phyloP scores from a whole-genome alignment of 2,329 filamentous ascomycete species.

The Exophiala sp. region DNA sequence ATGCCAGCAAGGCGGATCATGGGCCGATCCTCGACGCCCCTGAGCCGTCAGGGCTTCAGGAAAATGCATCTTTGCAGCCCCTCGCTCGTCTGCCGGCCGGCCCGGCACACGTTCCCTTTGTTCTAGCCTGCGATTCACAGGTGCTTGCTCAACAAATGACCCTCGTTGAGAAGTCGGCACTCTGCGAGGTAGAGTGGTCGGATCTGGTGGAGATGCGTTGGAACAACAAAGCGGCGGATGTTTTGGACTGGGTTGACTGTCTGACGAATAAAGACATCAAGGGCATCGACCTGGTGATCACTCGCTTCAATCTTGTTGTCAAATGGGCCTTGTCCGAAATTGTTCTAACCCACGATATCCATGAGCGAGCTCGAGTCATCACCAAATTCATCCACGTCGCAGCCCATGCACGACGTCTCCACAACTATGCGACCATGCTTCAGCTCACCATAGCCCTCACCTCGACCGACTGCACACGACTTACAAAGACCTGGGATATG shows the following conservation, averaged over 20 bases:
- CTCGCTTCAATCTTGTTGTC: slow-evolving; percentile 61
- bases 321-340: slow-evolving; percentile 62
- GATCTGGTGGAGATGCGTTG: slow-evolving; percentile 60
- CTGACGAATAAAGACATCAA: slow-evolving; percentile 47
- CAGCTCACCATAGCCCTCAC: slow-evolving; percentile 59
- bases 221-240: slow-evolving; percentile 50
- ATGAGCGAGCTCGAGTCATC: slow-evolving; percentile 56
- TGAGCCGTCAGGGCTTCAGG: neutral
- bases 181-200: slow-evolving; percentile 62
- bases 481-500: slow-evolving; percentile 54
- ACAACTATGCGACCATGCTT: slow-evolving; percentile 62
- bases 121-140: slow-evolving; percentile 58
- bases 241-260: slow-evolving; percentile 58
- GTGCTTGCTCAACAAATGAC: slow-evolving; percentile 59
- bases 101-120: slow-evolving; percentile 53
- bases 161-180: slow-evolving; percentile 58
- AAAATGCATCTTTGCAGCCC: slow-evolving; percentile 5
- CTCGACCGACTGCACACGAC: slow-evolving; percentile 52
- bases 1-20: neutral
- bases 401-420: slow-evolving; percentile 51
- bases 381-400: slow-evolving; percentile 61
- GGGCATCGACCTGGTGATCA: slow-evolving; percentile 60
- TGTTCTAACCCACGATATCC: slow-evolving; percentile 51
- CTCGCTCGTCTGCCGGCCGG: slow-evolving; percentile 15
- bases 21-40: neutral